phyloP scores from a whole-genome alignment of 1,284 basidiomycete genomes.

The Spongiforma sp. region DNA sequence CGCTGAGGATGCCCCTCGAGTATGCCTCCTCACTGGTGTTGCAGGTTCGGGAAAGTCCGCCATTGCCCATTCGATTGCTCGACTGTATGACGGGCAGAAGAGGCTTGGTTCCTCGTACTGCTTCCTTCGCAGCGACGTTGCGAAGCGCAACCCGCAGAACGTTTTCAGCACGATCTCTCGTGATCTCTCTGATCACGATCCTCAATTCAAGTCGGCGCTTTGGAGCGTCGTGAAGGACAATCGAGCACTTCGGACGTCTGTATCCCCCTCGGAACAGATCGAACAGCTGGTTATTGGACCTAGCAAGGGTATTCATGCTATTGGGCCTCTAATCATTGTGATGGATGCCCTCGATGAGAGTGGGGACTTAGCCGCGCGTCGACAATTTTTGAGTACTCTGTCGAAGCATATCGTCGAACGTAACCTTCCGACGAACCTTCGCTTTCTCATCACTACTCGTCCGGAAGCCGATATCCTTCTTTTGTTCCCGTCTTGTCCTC shows the following conservation, averaged over 20 bases:
- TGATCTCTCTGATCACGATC: conserved; percentile 27
- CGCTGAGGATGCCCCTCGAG: conserved; percentile 8
- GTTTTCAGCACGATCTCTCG: conserved; percentile 28
- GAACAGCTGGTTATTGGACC: too few relatives aligned
- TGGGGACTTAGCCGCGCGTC: too few relatives aligned
- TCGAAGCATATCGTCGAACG: too few relatives aligned
- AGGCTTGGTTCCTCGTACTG: conserved; percentile 28
- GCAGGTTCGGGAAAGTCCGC: conserved; percentile 28
- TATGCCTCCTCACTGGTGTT: conserved; percentile 29
- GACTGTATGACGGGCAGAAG: conserved; percentile 25
- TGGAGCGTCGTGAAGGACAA: conserved; percentile 19
- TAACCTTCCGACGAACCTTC: too few relatives aligned
- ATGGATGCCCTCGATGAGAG: too few relatives aligned
- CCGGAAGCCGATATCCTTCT: too few relatives aligned
- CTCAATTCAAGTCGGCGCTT: conserved; percentile 20
- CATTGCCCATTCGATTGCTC: conserved; percentile 26
- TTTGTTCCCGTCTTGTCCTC: too few relatives aligned
- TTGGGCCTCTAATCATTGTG: too few relatives aligned
- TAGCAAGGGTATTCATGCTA: too few relatives aligned
- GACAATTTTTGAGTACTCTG: too few relatives aligned
- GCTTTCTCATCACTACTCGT: too few relatives aligned
- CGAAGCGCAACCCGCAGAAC: conserved; percentile 24
- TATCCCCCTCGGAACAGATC: too few relatives aligned
- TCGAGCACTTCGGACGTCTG: conserved; percentile 23
- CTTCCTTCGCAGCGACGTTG: conserved; percentile 22